Evolutionary conservation across 352 stramenopile genomes (phyloP).

Genomic region (Phytopythium montanum): DNA sequence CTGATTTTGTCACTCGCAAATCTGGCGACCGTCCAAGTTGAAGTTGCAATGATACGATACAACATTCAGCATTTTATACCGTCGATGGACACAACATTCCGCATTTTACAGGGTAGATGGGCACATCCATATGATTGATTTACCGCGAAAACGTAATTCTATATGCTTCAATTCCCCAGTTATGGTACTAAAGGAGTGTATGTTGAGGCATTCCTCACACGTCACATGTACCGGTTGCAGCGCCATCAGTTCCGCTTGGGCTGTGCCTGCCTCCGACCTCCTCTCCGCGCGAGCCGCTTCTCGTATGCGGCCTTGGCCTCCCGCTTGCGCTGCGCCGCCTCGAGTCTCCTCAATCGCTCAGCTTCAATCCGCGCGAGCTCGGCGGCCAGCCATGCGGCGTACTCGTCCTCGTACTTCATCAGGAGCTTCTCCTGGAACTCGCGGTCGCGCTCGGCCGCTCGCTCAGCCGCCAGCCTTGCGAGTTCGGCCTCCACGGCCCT

Average conservation of each 20-base stretch:
- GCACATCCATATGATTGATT: neutral
- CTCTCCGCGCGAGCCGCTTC: constrained; percentile 48
- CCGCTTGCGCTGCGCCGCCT: constrained; percentile 30
- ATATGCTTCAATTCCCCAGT: too few relatives aligned
- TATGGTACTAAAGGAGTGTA: too few relatives aligned
- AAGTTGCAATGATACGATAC: neutral
- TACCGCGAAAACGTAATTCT: neutral
- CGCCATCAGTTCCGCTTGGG: neutral
- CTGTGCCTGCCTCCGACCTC: constrained; percentile 40
- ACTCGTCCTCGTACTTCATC: constrained; percentile 76
- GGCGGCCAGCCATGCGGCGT: constrained; percentile 47
- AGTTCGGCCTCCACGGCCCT: constrained; percentile 46
- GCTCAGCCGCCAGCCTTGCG: constrained; percentile 27
- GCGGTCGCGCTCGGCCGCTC: constrained; percentile 29
- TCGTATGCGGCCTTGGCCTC: constrained; percentile 54
- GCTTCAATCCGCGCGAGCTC: constrained; percentile 45
- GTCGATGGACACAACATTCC: neutral
- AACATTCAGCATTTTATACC: neutral
- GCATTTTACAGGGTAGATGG: neutral
- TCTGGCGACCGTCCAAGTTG: neutral
- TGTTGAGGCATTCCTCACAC: neutral
- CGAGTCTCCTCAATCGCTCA: constrained; percentile 30
- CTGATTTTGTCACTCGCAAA: neutral
- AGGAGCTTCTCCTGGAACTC: constrained; percentile 49
- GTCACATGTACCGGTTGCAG: too few relatives aligned